Conservation (phyloP, 495 filamentous ascomycete species). For the Aspergillus ostianus region DNA sequence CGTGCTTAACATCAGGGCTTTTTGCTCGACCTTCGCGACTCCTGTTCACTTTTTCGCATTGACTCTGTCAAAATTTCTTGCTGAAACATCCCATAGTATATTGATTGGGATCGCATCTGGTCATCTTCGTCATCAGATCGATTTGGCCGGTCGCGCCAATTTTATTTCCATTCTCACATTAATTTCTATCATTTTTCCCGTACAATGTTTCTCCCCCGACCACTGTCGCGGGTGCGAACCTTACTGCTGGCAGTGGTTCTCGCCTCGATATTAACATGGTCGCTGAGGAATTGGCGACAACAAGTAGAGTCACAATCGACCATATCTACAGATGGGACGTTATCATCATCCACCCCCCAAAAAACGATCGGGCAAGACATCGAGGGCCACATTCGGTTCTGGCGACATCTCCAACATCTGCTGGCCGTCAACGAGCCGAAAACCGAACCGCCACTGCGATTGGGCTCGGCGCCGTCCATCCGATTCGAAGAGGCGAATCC, state of each 20-base stretch:
- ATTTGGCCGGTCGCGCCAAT: neutral
- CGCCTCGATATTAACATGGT: conserved; percentile 15
- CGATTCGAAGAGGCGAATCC: conserved; percentile 24
- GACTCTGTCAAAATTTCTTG: neutral
- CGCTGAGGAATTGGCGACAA: conserved; percentile 11
- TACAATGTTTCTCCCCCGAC: conserved; percentile 19
- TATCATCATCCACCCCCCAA: neutral
- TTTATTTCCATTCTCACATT: neutral
- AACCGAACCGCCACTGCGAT: conserved; percentile 20
- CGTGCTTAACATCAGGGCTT: neutral
- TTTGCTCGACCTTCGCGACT: neutral
- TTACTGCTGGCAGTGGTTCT: conserved; percentile 18
- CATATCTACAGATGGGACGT: neutral
- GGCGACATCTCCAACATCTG: conserved; percentile 28
- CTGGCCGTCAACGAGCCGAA: conserved; percentile 20
- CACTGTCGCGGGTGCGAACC: conserved; percentile 17
- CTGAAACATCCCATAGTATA: neutral
- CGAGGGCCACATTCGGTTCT: conserved; percentile 26
- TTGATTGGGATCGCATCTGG: neutral
- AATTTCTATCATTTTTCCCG: neutral
- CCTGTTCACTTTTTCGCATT: neutral
- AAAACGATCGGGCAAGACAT: neutral
- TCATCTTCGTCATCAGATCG: neutral
- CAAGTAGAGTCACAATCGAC: neutral
- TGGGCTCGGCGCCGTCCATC: conserved; percentile 23